phyloP scores from a whole-genome alignment of 1,284 basidiomycete genomes.

The Vanrija pseudolonga region DNA sequence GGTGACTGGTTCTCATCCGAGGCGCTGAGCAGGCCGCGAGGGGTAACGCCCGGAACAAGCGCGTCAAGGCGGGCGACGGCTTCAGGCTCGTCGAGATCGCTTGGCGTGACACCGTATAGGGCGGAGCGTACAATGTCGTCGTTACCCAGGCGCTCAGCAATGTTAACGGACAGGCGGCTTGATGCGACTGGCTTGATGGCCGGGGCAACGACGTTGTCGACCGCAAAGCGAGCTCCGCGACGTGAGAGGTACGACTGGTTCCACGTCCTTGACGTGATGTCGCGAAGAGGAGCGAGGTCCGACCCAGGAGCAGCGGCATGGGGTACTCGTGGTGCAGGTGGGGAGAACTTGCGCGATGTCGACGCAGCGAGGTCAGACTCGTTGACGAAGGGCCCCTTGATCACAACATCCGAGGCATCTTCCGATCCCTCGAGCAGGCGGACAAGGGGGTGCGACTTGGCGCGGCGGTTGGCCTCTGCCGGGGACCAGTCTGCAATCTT shows the following conservation, averaged over 20 bases:
- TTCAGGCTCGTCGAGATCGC: constrained; percentile 61
- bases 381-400: constrained; percentile 40
- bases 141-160: constrained; percentile 56
- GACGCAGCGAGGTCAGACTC: constrained; percentile 60
- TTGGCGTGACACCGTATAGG: constrained; percentile 78
- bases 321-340: constrained; percentile 48
- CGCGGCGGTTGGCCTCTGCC: constrained; percentile 58
- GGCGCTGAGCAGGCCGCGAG: constrained; percentile 64
- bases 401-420: constrained; percentile 12
- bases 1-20: constrained; percentile 77
- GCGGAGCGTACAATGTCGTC: constrained; percentile 65
- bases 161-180: constrained; percentile 75
- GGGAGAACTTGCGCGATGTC: constrained; percentile 35
- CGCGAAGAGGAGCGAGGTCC: constrained; percentile 37
- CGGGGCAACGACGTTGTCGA: constrained; percentile 79
- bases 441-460: constrained; percentile 45
- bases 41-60: constrained; percentile 61
- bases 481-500: constrained; percentile 64
- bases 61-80: constrained; percentile 57
- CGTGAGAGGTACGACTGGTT: constrained; percentile 73
- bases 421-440: constrained; percentile 19
- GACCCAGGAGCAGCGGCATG: constrained; percentile 5
- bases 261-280: constrained; percentile 65
- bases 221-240: constrained; percentile 71
- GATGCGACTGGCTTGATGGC: constrained; percentile 70